Evolutionary conservation across 73 alveolate species (phyloP).

Genomic region (Durusdinium trenchii): DNA sequence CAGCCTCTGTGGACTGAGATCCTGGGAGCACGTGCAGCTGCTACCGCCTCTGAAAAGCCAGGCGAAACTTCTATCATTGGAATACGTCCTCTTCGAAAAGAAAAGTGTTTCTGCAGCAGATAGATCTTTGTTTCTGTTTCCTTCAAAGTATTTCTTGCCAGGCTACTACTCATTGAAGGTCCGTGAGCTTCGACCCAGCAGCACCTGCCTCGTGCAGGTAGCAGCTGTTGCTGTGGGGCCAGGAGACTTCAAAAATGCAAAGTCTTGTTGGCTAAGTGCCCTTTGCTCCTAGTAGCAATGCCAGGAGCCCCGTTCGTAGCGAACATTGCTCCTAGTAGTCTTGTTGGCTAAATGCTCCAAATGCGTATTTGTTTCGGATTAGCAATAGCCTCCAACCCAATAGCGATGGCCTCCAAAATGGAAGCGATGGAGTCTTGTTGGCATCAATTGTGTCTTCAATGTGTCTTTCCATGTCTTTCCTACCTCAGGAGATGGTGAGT

Average conservation of each 20-base stretch:
- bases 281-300: background rate
- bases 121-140: background rate
- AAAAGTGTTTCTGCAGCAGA: no score
- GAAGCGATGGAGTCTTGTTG: no score
- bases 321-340: no score
- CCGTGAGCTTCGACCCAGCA: constrained; percentile 61
- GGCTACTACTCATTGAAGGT: constrained; percentile 39
- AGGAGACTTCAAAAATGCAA: background rate
- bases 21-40: constrained; percentile 35
- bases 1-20: constrained; percentile 66
- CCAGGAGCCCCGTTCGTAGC: no score
- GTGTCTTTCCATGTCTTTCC: background rate
- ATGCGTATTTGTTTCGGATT: no score
- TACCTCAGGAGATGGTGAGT: constrained; percentile 47
- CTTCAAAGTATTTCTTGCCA: background rate
- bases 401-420: no score
- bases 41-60: constrained; percentile 47
- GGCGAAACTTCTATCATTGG: background rate
- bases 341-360: no score
- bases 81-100: background rate
- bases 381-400: no score
- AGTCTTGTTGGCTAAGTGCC: background rate
- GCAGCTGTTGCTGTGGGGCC: constrained; percentile 45
- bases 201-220: constrained; percentile 76
- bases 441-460: background rate